A percentile compares a stretch with the other conserved stretches of the same genome.
phyloP scores from a whole-genome alignment of 2,329 filamentous ascomycete species.

The Cadophora sp. region DNA sequence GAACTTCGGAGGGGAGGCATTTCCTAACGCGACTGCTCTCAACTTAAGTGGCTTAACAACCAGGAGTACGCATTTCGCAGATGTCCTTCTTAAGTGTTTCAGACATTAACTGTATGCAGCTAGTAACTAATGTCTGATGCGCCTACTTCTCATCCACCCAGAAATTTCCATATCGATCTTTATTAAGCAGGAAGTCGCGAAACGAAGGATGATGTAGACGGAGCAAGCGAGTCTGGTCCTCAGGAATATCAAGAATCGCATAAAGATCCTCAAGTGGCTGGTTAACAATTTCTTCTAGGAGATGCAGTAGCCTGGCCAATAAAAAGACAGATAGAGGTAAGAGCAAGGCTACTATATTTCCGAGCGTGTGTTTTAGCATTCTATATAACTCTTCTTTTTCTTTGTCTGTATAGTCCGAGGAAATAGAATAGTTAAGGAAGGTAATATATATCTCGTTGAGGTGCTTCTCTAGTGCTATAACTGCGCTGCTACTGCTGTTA shows the following conservation, averaged over 20 bases:
- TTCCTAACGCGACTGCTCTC: constrained; percentile 22
- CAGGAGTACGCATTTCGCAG: constrained; percentile 31
- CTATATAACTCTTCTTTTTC: constrained; percentile 23
- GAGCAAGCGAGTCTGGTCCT: constrained; percentile 26
- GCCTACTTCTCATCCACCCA: constrained; percentile 42
- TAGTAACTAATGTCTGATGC: constrained; percentile 40
- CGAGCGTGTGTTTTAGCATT: constrained; percentile 23
- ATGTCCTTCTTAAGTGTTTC: constrained; percentile 35
- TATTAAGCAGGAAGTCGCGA: constrained; percentile 43
- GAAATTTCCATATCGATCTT: constrained; percentile 28
- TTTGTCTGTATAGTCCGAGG: constrained; percentile 20
- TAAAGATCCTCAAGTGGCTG: constrained; percentile 24
- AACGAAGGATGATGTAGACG: constrained; percentile 43
- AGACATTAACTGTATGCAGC: constrained; percentile 45
- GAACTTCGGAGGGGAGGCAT: constrained; percentile 26
- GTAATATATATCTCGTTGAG: constrained; percentile 24
- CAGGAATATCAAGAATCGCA: constrained; percentile 18
- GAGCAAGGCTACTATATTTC: constrained; percentile 22
- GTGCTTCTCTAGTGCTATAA: constrained; percentile 25
- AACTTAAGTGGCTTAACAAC: constrained; percentile 31
- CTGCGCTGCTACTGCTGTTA: constrained; percentile 17
- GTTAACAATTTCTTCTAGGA: background rate
- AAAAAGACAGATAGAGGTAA: background rate
- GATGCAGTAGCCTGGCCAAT: constrained; percentile 22
- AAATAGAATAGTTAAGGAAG: constrained; percentile 21